These are phyloP conservation scores for Cadophora gregata DNA, from an alignment of 2,329 filamentous ascomycete genomes.

Conservation along the genomic window DNA sequence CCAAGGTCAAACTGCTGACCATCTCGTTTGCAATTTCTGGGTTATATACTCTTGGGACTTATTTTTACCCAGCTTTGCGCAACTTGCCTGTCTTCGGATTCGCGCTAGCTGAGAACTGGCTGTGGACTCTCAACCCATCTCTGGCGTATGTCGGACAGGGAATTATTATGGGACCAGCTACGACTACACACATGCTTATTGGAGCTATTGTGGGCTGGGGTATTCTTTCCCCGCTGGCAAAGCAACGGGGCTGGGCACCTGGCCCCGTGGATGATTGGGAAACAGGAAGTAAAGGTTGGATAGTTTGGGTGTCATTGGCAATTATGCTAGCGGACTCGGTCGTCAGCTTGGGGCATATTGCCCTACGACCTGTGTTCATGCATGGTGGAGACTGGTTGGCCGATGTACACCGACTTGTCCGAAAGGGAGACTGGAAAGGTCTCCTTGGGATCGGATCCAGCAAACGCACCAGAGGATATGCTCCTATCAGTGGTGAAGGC, in stretches of 20 bases:
- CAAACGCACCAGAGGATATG: slow-evolving; percentile 38
- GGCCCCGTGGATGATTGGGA: slow-evolving; percentile 90
- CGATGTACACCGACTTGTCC: slow-evolving; percentile 36
- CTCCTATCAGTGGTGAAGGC: slow-evolving; percentile 35
- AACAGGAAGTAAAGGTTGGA: slow-evolving; percentile 94
- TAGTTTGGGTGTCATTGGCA: slow-evolving; percentile 93
- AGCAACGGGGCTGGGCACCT: slow-evolving; percentile 85
- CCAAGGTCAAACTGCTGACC: slow-evolving; percentile 50
- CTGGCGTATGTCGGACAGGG: slow-evolving; percentile 98
- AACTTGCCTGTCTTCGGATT: slow-evolving; percentile 87
- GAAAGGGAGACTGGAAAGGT: slow-evolving; percentile 41
- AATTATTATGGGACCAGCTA: slow-evolving; percentile 97
- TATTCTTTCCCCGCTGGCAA: slow-evolving; percentile 86
- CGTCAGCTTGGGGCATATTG: slow-evolving; percentile 82
- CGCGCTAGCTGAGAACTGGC: slow-evolving; percentile 77
- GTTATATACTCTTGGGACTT: slow-evolving; percentile 79
- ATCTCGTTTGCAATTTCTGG: slow-evolving; percentile 65
- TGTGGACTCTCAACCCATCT: slow-evolving; percentile 96
- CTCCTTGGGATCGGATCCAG: slow-evolving; percentile 32
- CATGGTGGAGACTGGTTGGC: slow-evolving; percentile 50
- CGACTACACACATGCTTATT: slow-evolving; percentile 93
- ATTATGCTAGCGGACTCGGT: slow-evolving; percentile 97
- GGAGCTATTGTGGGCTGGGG: slow-evolving; percentile 92
- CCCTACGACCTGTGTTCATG: slow-evolving; percentile 65
- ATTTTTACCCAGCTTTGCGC: slow-evolving; percentile 85